These are phyloP conservation scores for Chaetomiaceae sp. DNA, from an alignment of 2,329 filamentous ascomycete genomes.

Conservation along the genomic window DNA sequence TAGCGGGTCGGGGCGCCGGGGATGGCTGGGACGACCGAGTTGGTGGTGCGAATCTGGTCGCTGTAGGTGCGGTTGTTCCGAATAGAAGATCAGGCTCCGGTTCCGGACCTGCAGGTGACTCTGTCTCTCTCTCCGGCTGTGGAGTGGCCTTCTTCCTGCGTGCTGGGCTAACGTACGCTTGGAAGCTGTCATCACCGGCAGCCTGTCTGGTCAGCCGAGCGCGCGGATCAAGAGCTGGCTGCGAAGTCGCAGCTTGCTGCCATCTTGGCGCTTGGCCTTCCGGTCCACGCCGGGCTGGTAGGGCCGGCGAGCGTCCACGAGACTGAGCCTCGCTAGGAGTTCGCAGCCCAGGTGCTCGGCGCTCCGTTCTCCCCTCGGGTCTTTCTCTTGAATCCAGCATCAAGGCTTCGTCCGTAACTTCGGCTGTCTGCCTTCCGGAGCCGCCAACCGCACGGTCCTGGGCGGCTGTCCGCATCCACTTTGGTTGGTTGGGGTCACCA, in stretches of 20 bases:
- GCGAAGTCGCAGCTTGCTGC: constrained; percentile 49
- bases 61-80: constrained; percentile 35
- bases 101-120: constrained; percentile 36
- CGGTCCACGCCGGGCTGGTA: constrained; percentile 38
- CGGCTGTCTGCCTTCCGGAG: constrained; percentile 29
- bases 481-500: constrained; percentile 75
- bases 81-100: constrained; percentile 62
- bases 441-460: constrained; percentile 32
- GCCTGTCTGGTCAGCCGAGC: constrained; percentile 64
- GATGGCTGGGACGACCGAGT: constrained; percentile 36
- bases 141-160: constrained; percentile 64
- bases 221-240: constrained; percentile 44
- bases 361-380: constrained; percentile 37
- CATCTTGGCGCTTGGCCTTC: constrained; percentile 49
- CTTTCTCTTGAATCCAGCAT: constrained; percentile 65
- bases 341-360: constrained; percentile 28
- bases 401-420: constrained; percentile 65
- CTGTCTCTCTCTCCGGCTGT: constrained; percentile 40
- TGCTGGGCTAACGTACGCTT: constrained; percentile 83
- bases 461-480: constrained; percentile 84
- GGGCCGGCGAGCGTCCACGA: constrained; percentile 45
- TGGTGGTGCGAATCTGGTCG: constrained; percentile 31
- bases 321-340: constrained; percentile 27
- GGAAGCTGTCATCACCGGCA: constrained; percentile 71
- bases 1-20: constrained; percentile 22